Conservation (phyloP, 768 basidiomycete species). For the Calocybe cyanea region DNA sequence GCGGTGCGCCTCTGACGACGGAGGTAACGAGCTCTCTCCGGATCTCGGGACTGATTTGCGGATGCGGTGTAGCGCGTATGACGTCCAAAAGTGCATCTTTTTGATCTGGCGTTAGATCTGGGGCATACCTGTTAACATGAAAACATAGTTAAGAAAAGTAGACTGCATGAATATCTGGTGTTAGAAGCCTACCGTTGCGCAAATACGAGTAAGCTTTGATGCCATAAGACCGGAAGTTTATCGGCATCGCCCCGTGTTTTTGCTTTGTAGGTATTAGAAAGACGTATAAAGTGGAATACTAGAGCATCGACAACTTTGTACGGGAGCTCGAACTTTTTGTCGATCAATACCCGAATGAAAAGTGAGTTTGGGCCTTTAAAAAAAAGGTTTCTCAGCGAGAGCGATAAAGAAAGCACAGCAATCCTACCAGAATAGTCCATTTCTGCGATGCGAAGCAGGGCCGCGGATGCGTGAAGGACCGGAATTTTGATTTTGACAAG, state of each 20-base stretch:
- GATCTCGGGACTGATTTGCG: conserved; percentile 86
- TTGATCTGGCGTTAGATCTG: conserved; percentile 93
- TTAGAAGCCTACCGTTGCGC: conserved; percentile 67
- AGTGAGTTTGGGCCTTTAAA: conserved; percentile 81
- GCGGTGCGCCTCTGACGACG: conserved; percentile 79
- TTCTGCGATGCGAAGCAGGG: conserved; percentile 85
- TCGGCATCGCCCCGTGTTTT: conserved; percentile 65
- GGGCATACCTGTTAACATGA: conserved; percentile 78
- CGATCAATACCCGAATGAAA: conserved; percentile 93
- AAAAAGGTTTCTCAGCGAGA: conserved; percentile 11
- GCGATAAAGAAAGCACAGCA: conserved; percentile 2
- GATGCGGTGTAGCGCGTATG: conserved; percentile 78
- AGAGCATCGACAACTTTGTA: conserved; percentile 97
- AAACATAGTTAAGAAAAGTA: not conserved
- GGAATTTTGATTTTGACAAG: conserved; percentile 89
- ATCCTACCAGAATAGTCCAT: conserved; percentile 90
- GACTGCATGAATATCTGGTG: conserved; percentile 1
- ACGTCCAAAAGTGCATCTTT: conserved; percentile 97
- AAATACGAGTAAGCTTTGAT: conserved; percentile 93
- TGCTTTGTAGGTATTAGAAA: conserved; percentile 87
- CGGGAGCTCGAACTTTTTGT: conserved; percentile 97
- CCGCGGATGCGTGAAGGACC: conserved; percentile 95
- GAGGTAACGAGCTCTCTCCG: conserved; percentile 87
- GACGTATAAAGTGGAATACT: conserved; percentile 96
- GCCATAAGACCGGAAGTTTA: conserved; percentile 95